Percentiles rank a stretch among this genome's conserved stretches.
Conservation (phyloP, 1,139 yeast genomes). For the Suhomyces choctaworum region DNA sequence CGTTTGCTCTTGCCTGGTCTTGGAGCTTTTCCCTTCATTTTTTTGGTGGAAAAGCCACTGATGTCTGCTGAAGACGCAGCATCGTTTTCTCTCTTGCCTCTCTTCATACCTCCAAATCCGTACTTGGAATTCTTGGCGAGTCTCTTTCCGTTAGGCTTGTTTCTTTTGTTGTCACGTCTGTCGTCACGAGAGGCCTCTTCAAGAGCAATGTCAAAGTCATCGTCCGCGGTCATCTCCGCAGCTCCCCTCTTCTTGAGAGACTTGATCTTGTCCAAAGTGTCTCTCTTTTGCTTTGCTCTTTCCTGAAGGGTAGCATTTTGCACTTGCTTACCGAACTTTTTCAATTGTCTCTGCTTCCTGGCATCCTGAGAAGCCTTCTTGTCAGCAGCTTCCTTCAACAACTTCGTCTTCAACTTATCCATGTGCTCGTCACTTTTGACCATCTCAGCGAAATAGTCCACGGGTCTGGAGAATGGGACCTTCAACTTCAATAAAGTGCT, state of each 20-base stretch:
- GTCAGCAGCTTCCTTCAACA: conserved; percentile 82
- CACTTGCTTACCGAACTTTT: conserved; percentile 97
- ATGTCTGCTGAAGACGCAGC: conserved; percentile 73
- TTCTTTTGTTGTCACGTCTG: conserved; percentile 39
- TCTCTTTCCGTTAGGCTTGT: conserved; percentile 61
- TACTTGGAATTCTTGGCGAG: conserved; percentile 67
- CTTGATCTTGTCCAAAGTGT: conserved; percentile 86
- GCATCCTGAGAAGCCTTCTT: conserved; percentile 94
- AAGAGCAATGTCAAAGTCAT: conserved; percentile 70
- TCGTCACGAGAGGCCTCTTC: conserved; percentile 76
- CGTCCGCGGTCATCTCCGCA: conserved; percentile 65
- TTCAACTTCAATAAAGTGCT: conserved; percentile 61
- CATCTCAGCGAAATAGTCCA: conserved; percentile 98
- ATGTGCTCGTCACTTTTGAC: conserved; percentile 96
- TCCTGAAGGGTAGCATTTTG: conserved; percentile 92
- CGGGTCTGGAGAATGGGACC: conserved; percentile 89
- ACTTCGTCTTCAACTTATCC: conserved; percentile 85
- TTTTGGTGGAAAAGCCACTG: conserved; percentile 55
- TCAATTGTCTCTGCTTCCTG: conserved; percentile 88
- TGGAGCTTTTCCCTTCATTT: conserved; percentile 48
- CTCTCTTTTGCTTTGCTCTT: conserved; percentile 92
- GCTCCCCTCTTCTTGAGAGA: conserved; percentile 83
- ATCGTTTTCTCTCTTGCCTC: conserved; percentile 71
- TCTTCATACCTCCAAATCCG: conserved; percentile 73
- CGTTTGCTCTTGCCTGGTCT: conserved; percentile 81